Conservation (phyloP, 2,329 filamentous ascomycete genomes). For the Verticillium klebahnii region DNA sequence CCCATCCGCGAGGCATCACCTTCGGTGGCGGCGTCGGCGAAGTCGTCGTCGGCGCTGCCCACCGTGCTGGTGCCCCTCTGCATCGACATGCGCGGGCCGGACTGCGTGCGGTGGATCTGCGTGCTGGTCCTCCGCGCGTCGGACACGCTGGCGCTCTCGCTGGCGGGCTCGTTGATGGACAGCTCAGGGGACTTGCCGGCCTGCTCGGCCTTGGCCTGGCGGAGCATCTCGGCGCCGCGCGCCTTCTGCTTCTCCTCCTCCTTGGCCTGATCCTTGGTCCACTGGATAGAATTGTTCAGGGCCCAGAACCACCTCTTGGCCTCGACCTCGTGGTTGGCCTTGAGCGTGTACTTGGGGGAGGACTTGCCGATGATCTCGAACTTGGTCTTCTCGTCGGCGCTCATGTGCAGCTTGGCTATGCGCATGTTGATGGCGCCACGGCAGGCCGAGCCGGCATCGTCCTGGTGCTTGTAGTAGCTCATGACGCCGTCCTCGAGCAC, state of each 20-base stretch:
- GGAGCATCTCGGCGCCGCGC: conserved; percentile 69
- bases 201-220: conserved; percentile 76
- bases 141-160: conserved; percentile 47
- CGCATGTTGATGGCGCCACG: conserved; percentile 98
- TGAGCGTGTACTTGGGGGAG: conserved; percentile 96
- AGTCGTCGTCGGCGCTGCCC: conserved; percentile 49
- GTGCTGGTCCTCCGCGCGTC: conserved; percentile 39
- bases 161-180: conserved; percentile 40
- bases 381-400: conserved; percentile 91
- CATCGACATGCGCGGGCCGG: conserved; percentile 27
- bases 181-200: conserved; percentile 42
- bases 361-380: conserved; percentile 98
- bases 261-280: conserved; percentile 93
- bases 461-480: conserved; percentile 99
- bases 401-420: conserved; percentile 93
- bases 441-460: conserved; percentile 92
- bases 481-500: conserved; percentile 95
- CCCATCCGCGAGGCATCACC: conserved; percentile 28
- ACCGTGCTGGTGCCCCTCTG: conserved; percentile 36
- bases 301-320: conserved; percentile 99
- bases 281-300: conserved; percentile 97
- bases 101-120: conserved; percentile 38
- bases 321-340: conserved; percentile 96
- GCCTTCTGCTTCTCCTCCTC: conserved; percentile 78
- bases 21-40: conserved; percentile 39